These are phyloP conservation scores for Penicillium antarcticum DNA, from an alignment of 495 filamentous ascomycete species.

Conservation along the genomic window DNA sequence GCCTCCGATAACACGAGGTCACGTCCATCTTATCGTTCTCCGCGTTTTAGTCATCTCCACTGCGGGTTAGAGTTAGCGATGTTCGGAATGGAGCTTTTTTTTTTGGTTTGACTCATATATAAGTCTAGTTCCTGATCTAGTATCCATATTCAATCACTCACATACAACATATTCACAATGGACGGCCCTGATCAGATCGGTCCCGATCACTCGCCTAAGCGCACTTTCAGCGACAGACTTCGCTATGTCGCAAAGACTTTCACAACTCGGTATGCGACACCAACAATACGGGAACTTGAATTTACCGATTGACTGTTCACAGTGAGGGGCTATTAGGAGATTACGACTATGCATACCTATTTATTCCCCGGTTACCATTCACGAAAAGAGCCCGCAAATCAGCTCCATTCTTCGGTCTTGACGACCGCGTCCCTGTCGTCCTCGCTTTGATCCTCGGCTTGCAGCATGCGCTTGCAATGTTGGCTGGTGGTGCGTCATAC, in stretches of 20 bases:
- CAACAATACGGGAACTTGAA: background rate
- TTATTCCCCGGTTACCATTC: slow-evolving; percentile 80
- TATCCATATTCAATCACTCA: background rate
- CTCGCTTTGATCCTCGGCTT: slow-evolving; percentile 70
- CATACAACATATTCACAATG: slow-evolving; percentile 22
- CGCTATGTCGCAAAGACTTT: slow-evolving; percentile 39
- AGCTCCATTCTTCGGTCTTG: slow-evolving; percentile 83
- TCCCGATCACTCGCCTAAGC: slow-evolving; percentile 41
- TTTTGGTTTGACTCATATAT: background rate
- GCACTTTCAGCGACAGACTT: slow-evolving; percentile 32
- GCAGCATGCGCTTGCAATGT: slow-evolving; percentile 67
- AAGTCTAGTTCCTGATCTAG: background rate
- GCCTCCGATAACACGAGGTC: background rate
- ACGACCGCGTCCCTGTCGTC: slow-evolving; percentile 78
- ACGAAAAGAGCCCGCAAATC: slow-evolving; percentile 60
- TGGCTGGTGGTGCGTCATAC: slow-evolving; percentile 50
- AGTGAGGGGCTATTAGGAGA: slow-evolving; percentile 75
- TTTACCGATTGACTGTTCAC: slow-evolving; percentile 27
- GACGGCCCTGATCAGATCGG: slow-evolving; percentile 52
- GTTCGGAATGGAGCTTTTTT: background rate
- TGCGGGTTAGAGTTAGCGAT: background rate
- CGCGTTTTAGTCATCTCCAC: background rate
- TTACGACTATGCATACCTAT: slow-evolving; percentile 81
- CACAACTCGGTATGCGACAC: slow-evolving; percentile 45
- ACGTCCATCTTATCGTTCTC: background rate